Evolutionary conservation across 305 asterid genomes (phyloP).

Genomic region (Fraxinus velutina): DNA sequence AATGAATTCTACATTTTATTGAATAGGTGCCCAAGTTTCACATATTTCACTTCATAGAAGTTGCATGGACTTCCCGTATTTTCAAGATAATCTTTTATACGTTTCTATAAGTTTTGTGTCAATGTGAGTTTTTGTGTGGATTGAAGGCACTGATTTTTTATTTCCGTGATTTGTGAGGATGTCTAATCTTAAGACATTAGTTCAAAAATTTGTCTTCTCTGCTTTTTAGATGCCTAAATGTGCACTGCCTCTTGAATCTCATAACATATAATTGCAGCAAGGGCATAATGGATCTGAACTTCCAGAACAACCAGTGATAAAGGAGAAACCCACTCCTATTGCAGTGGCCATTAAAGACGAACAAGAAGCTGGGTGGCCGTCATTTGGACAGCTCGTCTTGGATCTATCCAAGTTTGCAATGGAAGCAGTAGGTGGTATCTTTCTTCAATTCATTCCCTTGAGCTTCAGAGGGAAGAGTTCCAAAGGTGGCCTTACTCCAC

Average conservation of each 20-base stretch:
- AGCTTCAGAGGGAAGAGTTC: conserved; percentile 30
- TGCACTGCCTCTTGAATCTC: background rate
- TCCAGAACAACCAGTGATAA: conserved; percentile 40
- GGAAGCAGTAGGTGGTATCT: conserved; percentile 50
- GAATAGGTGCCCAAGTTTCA: background rate
- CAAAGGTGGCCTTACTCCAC: conserved; percentile 62
- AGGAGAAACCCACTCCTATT: conserved; percentile 42
- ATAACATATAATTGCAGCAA: conserved; percentile 39
- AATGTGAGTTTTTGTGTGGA: background rate
- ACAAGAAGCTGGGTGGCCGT: conserved; percentile 79
- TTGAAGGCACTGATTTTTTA: background rate
- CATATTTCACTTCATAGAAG: background rate
- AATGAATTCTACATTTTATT: background rate
- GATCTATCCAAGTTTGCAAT: conserved; percentile 62
- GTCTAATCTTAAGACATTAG: background rate
- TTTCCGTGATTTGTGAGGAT: background rate
- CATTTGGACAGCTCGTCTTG: conserved; percentile 69
- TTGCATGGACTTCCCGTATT: background rate
- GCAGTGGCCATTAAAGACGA: conserved; percentile 49
- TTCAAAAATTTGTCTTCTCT: background rate
- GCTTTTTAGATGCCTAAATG: background rate
- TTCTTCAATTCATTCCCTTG: conserved; percentile 47
- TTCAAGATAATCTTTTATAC: background rate
- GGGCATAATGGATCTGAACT: conserved; percentile 31
- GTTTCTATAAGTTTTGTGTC: background rate